Conservation (phyloP, 768 basidiomycete species). For the Phlebiopsis gigantea region DNA sequence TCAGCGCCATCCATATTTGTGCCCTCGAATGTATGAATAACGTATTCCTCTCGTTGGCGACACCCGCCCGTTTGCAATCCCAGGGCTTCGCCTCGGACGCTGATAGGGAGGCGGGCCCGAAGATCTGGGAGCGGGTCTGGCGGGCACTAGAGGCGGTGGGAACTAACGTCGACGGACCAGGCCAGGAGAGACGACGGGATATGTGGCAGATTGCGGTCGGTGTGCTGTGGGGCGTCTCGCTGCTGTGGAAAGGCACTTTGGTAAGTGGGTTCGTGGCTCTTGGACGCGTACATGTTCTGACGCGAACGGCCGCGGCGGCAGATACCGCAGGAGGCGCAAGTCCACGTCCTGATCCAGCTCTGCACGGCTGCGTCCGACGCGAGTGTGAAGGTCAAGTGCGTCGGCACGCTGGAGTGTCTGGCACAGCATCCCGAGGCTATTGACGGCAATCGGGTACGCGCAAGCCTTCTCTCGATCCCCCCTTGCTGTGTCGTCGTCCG, state of each 20-base stretch:
- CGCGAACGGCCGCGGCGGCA: neutral
- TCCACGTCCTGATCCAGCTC: constrained; percentile 60
- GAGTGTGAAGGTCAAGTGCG: constrained; percentile 63
- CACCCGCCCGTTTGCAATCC: constrained; percentile 26
- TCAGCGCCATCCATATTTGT: constrained; percentile 78
- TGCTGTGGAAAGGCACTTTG: constrained; percentile 63
- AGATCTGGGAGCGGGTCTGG: constrained; percentile 68
- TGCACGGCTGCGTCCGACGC: constrained; percentile 52
- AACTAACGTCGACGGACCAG: constrained; percentile 46
- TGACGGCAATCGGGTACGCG: constrained; percentile 57
- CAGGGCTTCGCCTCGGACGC: constrained; percentile 25
- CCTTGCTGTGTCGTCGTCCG: constrained; percentile 1
- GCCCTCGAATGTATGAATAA: constrained; percentile 91
- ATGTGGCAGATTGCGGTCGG: constrained; percentile 80
- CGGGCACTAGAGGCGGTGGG: constrained; percentile 53
- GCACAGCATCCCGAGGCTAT: constrained; percentile 64
- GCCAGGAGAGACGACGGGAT: constrained; percentile 65
- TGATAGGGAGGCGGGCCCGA: constrained; percentile 43
- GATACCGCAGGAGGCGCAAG: constrained; percentile 57
- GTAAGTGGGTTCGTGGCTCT: constrained; percentile 32
- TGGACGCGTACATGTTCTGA: constrained; percentile 23
- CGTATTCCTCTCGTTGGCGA: constrained; percentile 69
- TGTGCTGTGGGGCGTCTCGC: constrained; percentile 84
- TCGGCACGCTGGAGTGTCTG: constrained; percentile 82
- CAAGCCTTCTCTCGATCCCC: neutral